phyloP scores from a whole-genome alignment of 176 grass and related monocot species.

The Aegilops speltoides region DNA sequence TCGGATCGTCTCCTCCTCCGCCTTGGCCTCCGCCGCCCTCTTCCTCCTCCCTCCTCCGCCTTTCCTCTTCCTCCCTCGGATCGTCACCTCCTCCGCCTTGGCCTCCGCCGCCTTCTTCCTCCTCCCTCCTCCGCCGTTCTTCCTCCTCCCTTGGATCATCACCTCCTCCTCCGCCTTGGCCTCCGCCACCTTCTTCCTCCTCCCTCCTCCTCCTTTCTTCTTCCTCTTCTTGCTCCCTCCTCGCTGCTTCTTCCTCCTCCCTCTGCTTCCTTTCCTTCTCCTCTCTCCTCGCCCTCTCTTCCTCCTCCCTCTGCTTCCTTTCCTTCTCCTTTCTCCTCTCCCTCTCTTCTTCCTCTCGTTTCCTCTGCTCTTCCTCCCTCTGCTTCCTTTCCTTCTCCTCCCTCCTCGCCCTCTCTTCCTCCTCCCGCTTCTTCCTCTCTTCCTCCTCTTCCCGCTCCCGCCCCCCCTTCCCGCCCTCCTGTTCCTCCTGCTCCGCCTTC shows the following conservation, averaged over 20 bases:
- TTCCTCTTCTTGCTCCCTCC: background rate
- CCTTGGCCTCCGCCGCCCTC: background rate
- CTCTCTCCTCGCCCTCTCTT: background rate
- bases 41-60: background rate
- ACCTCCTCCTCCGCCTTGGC: too few relatives aligned
- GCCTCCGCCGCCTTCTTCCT: background rate
- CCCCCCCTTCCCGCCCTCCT: background rate
- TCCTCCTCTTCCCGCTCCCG: background rate
- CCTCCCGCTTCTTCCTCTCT: background rate
- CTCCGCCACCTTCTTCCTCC: background rate
- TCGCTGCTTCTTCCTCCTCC: background rate
- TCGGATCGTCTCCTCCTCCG: background rate
- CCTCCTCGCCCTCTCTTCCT: background rate
- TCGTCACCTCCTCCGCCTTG: background rate
- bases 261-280: background rate
- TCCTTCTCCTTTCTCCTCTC: background rate
- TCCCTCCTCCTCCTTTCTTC: background rate
- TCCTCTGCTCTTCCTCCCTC: background rate
- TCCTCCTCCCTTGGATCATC: background rate
- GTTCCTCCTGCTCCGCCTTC: conserved; percentile 37
- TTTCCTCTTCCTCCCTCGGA: background rate
- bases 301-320: background rate
- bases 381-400: background rate
- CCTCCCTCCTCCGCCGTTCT: background rate
- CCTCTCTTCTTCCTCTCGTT: background rate